These are phyloP conservation scores for Phaeosphaeriaceae sp. DNA, from an alignment of 2,329 filamentous ascomycete genomes.

Conservation along the genomic window DNA sequence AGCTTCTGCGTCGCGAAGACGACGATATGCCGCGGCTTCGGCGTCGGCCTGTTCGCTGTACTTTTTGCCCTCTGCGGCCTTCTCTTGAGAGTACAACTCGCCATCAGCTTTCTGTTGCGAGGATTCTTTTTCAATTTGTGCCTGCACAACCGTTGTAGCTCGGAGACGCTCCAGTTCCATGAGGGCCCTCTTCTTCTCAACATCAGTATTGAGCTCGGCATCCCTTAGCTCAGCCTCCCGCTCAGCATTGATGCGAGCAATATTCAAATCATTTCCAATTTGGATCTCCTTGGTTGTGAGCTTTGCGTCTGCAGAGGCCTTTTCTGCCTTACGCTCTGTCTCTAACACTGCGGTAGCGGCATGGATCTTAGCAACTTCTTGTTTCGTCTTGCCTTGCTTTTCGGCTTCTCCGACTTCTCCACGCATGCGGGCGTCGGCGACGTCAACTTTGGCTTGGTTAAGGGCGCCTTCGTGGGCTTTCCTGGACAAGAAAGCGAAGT, in stretches of 20 bases:
- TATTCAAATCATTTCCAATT: slow-evolving; percentile 75
- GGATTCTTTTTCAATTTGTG: slow-evolving; percentile 71
- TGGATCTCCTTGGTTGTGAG: slow-evolving; percentile 75
- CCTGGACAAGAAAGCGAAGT: slow-evolving; percentile 80
- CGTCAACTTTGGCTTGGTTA: slow-evolving; percentile 74
- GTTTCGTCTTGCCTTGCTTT: slow-evolving; percentile 79
- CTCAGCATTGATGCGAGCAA: slow-evolving; percentile 75
- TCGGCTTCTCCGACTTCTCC: slow-evolving; percentile 80
- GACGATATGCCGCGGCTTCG: slow-evolving; percentile 59
- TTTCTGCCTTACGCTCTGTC: slow-evolving; percentile 83
- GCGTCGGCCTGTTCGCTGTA: slow-evolving; percentile 68
- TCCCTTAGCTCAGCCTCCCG: slow-evolving; percentile 77
- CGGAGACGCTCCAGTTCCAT: slow-evolving; percentile 82
- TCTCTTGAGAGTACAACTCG: slow-evolving; percentile 56
- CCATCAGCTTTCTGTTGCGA: slow-evolving; percentile 72
- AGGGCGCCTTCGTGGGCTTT: slow-evolving; percentile 86
- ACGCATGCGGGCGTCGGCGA: slow-evolving; percentile 64
- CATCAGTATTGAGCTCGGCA: slow-evolving; percentile 78
- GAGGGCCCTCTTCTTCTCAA: slow-evolving; percentile 77
- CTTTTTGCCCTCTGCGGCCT: slow-evolving; percentile 57
- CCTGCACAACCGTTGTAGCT: slow-evolving; percentile 79
- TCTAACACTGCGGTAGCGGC: slow-evolving; percentile 84
- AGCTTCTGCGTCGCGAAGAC: slow-evolving; percentile 52
- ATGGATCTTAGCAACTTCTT: slow-evolving; percentile 86
- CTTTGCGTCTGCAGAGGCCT: slow-evolving; percentile 77